Base-by-base conservation (phyloP, 257 asterid species). In the Thymus quinquecostatus region DNA sequence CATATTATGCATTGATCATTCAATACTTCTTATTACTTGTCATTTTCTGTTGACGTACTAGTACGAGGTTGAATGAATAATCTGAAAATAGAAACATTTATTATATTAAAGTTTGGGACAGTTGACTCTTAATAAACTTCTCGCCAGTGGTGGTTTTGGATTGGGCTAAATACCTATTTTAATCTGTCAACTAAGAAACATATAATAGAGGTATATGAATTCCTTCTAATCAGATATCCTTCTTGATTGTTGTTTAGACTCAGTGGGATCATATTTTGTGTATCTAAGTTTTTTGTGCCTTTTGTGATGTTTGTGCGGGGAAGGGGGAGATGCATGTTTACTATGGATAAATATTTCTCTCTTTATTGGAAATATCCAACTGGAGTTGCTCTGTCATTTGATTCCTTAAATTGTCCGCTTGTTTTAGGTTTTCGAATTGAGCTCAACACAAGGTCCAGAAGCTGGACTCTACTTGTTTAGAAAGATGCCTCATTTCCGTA, bases 391-490 rank as follows among this genome's bases (percentile, higher is more conserved):
- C 36, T 73, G 48, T 77, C 60, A 28, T 29, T 21, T 58, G 3
- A 14, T 61, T 47, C 21, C 61, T 67, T 49, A 34, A 44, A 68
- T 79, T 65, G 69, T 73, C 68, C 51, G 6, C 67, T 55, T 50
- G 34, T 63, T 59, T 47, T 73, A 91, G 98, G 93, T 92, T 48
- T 57, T 84, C 64, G 99, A 92, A 79, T 85, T 95, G 85, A 88
- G 99, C 82, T 92, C 97, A 41, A 78, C 78, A 28, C 90, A 86
- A 68, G 98, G 98, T 50, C 99, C 99, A 12, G 99, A 95, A 83
- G 85, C 80, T 73, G 99, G 99, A 67, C 91, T 95, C 53, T 81
- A 86, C 82, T 79, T 92, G 76, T 95, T 95, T 78, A 86, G 90
- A 77, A 90, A 63, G 85, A 96, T 88, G 69, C 88, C 96, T 10